These are phyloP conservation scores for Sporothrix euskadiensis DNA, from an alignment of 2,329 filamentous ascomycete genomes.

Conservation along the genomic window DNA sequence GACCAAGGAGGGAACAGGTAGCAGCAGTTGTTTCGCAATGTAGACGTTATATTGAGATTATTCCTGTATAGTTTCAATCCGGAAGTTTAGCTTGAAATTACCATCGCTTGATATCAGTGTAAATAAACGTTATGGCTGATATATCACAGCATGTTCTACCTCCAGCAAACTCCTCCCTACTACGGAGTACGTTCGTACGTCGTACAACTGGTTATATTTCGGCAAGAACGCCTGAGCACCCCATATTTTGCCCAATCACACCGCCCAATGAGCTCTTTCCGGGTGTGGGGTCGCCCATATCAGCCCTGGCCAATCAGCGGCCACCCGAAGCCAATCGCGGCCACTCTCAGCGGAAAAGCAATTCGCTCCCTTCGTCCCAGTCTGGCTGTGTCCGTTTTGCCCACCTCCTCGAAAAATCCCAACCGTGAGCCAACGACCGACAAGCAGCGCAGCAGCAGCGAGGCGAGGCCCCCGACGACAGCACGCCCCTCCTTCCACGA, in stretches of 20 bases:
- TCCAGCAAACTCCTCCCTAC: too few relatives aligned
- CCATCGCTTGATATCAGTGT: too few relatives aligned
- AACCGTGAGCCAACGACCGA: conserved; percentile 19
- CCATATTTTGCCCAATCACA: conserved; percentile 29
- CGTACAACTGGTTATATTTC: neutral
- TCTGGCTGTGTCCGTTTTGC: conserved; percentile 26
- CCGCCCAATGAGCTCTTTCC: conserved; percentile 28
- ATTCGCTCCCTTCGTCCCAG: conserved; percentile 33
- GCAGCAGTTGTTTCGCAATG: neutral
- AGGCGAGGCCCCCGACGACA: conserved; percentile 18
- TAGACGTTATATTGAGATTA: too few relatives aligned
- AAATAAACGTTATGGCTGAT: too few relatives aligned
- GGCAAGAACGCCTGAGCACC: neutral
- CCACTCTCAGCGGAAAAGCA: conserved; percentile 32
- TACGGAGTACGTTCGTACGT: too few relatives aligned
- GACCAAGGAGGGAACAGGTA: neutral
- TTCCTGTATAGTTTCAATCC: neutral
- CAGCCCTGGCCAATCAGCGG: conserved; percentile 29
- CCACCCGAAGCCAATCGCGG: conserved; percentile 33
- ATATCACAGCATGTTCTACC: too few relatives aligned
- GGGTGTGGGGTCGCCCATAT: conserved; percentile 24
- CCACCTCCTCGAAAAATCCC: conserved; percentile 31
- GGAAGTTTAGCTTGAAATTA: too few relatives aligned
- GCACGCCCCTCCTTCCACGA: neutral
- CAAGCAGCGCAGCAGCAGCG: conserved; percentile 11